A percentile compares a stretch with the other conserved stretches of the same genome.
These are phyloP conservation scores for Arthrobotrys entomopaga DNA, from an alignment of 2,329 filamentous ascomycete genomes.

Conservation along the genomic window DNA sequence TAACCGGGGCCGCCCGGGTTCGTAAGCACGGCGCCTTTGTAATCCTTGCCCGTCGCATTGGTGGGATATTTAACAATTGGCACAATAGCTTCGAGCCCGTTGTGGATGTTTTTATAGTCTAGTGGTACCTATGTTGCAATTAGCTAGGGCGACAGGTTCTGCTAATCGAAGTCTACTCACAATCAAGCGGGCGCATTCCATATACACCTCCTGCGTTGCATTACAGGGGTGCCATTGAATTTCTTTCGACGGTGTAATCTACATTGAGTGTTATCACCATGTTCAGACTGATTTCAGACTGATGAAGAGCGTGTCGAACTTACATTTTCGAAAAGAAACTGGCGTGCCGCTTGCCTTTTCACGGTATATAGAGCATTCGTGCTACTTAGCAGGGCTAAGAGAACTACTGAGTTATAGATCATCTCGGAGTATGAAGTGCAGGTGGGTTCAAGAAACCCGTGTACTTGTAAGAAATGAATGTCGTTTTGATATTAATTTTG, in stretches of 20 bases:
- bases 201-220: slow-evolving; percentile 53
- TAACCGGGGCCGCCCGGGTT: slow-evolving; percentile 66
- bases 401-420: background rate
- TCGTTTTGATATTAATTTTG: no score
- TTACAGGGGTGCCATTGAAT: slow-evolving; percentile 65
- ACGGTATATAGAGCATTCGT: slow-evolving; percentile 20
- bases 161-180: slow-evolving; percentile 4
- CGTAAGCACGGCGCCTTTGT: slow-evolving; percentile 61
- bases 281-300: background rate
- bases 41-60: slow-evolving; percentile 57
- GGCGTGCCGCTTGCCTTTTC: slow-evolving; percentile 31
- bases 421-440: background rate
- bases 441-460: no score
- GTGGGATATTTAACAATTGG: slow-evolving; percentile 42
- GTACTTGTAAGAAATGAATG: no score
- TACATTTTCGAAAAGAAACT: slow-evolving; percentile 39
- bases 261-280: background rate
- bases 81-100: slow-evolving; percentile 54
- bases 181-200: slow-evolving; percentile 38
- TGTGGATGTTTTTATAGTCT: slow-evolving; percentile 64
- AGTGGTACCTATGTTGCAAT: slow-evolving; percentile 63
- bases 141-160: slow-evolving; percentile 61
- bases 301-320: no score
- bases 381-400: background rate
- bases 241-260: slow-evolving; percentile 65